Evolutionary conservation across 129 eudicot genomes (phyloP).

Genomic region (Chrysanthemum lavandulifolium): DNA sequence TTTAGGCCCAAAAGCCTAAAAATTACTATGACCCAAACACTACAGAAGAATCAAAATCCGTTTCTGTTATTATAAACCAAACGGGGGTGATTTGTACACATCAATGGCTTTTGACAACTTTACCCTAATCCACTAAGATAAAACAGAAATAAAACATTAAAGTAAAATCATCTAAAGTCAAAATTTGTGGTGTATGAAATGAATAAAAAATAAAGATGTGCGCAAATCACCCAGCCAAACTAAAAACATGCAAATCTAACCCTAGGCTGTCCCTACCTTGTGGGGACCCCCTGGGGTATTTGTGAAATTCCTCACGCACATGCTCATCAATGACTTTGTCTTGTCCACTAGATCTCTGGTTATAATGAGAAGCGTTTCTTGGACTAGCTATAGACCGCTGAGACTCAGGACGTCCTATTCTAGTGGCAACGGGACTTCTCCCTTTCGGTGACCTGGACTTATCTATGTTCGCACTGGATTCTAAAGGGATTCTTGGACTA

Average conservation of each 20-base stretch:
- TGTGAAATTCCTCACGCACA: conserved; percentile 69
- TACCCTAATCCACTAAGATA: too few relatives aligned
- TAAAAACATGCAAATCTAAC: conserved; percentile 27
- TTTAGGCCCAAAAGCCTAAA: neutral
- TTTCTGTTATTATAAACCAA: neutral
- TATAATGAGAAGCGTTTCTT: conserved; percentile 38
- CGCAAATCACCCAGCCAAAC: too few relatives aligned
- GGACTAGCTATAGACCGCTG: conserved; percentile 57
- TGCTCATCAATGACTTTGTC: conserved; percentile 71
- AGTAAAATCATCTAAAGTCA: neutral
- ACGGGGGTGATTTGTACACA: too few relatives aligned
- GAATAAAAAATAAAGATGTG: too few relatives aligned
- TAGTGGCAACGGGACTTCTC: conserved; percentile 57
- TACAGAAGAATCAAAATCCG: neutral
- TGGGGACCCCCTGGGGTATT: conserved; percentile 56
- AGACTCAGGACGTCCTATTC: conserved; percentile 57
- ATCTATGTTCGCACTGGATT: conserved; percentile 37
- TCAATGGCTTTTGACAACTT: too few relatives aligned
- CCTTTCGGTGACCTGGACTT: conserved; percentile 67
- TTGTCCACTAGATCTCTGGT: conserved; percentile 65
- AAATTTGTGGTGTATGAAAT: too few relatives aligned
- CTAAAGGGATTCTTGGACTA: conserved; percentile 38
- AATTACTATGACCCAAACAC: neutral
- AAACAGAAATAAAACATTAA: neutral
- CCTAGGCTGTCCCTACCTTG: conserved; percentile 57